Evolutionary conservation across 2,329 filamentous ascomycete species (phyloP), one percentile per base, ranked within the genome.

Genomic region (Rasamsonia emersonii): DNA sequence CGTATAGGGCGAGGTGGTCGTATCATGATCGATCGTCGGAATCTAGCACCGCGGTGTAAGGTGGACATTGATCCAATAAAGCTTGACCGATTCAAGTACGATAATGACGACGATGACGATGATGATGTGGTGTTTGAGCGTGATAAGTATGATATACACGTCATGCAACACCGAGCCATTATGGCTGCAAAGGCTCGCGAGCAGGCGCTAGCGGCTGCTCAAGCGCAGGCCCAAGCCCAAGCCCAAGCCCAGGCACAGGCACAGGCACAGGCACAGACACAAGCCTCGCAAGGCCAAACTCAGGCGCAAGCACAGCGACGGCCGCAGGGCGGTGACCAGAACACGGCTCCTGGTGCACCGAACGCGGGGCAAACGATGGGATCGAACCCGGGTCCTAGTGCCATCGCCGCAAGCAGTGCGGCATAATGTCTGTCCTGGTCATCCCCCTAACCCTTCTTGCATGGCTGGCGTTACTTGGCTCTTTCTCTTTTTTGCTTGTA

Each of bases 11-110:
- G 89, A 45, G 71, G 88, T 41, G 86, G 86, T 41, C 78, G 89
- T 23, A 59, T 93, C 44, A 86, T 86, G 73, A 85, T 96, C 44
- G 91, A 96, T 60, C 79, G 86, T 46, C 78, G 83, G 45, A 78
- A 80, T 35, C 65, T 86, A 52, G 71, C 65, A 41, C 56, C 72
- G 25, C 71, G 65, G 31, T 58, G 54, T 47, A 63, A 62, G 65
- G 37, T 64, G 58, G 51, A 61, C 11, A 45, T 58, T 45, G 61
- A 65, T 43, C 61, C 54, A 58, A 57, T 50, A 59, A 70, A 67
- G 30, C 61, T 70, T 35, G 83, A 89, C 52, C 74, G 79, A 39
- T 94, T 82, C 73, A 93, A 86, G 61, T 93, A 85, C 61, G 85
- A 93, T 50, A 79, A 80, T 16, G 84, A 93, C 47, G 84, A 86